Evolutionary conservation across 306 rosid species (phyloP).

Genomic region (Calophaca sinica): DNA sequence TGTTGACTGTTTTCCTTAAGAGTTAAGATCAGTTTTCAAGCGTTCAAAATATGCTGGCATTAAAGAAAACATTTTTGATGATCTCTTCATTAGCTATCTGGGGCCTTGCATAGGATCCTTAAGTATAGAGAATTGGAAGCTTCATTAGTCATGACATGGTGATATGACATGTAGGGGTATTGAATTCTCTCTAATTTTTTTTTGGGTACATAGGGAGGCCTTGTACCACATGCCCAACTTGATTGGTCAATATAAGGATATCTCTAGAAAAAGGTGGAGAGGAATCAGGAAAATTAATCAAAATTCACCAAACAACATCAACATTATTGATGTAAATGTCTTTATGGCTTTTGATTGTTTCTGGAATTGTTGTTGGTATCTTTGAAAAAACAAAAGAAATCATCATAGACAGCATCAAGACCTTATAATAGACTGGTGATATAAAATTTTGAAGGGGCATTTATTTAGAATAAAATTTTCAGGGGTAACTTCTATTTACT

Average conservation of each 20-base stretch:
- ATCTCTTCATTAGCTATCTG: no score
- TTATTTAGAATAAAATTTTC: conserved; percentile 48
- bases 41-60: no score
- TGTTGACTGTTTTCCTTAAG: no score
- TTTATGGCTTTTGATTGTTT: conserved; percentile 37
- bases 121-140: no score
- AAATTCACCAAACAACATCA: conserved; percentile 44
- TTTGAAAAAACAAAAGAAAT: conserved; percentile 27
- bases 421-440: not conserved
- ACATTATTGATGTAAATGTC: conserved; percentile 53
- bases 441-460: conserved; percentile 22
- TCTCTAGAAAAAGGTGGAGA: conserved; percentile 28
- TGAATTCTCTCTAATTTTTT: no score
- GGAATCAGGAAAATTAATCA: conserved; percentile 24
- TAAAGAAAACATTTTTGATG: no score
- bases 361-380: conserved; percentile 41
- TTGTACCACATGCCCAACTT: conserved; percentile 42
- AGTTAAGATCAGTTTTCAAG: no score
- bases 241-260: conserved; percentile 52
- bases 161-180: no score
- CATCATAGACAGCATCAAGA: conserved; percentile 32
- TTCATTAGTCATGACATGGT: no score
- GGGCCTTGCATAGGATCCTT: no score
- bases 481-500: conserved; percentile 23
- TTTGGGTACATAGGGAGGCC: no score